Evolutionary conservation across 208 protist species (phyloP), one percentile per base, ranked within the genome.

Genomic region (Leishmania martiniquensis): DNA sequence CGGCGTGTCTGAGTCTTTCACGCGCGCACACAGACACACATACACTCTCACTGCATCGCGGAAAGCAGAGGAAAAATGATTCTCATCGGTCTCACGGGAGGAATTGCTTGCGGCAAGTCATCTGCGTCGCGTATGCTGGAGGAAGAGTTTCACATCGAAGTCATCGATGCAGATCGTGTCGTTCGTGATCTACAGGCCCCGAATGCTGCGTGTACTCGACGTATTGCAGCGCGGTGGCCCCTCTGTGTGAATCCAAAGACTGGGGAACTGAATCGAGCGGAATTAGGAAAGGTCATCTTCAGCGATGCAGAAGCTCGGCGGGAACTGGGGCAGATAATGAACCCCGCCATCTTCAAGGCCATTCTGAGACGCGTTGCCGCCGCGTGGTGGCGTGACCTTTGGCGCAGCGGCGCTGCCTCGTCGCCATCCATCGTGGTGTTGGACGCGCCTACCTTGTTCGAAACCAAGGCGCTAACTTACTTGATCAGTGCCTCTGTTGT

Each of bases 21-120:
- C 62, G 17, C 15, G n/a, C 5, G 45, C 6, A 68, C 37, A 45
- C 20, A 68, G 17, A n/a, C 62, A 45, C 6, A 68, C 37, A 47
- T 20, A 68, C 37, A 32, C 17, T 32, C 10, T 15, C 29, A 13
- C 7, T 69, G 32, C 32, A 25, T 25, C 42, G n/a, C 25, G 32
- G 22, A 32, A 29, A 42, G 65, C 22, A 29, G 65, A 34, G 65
- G 42, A 55, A 51, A 57, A 39, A 95, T 98, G 90, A 81, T 96
- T 74, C 90, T 98, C 25, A 92, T 98, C 63, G 95, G 95, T 25
- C 87, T 98, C 37, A 98, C 95, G 7, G 95, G 95, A 49, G 95
- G 95, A n/a, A 98, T 98, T 68, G 93, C 95, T 12, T 96, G 91
- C 76, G 95, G 95, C 45, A 98, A 98, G 85, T 96, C 90, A 9